A percentile compares a stretch with the other conserved stretches of the same genome.
These are phyloP conservation scores for Stenocarpella maydis DNA, from an alignment of 2,329 filamentous ascomycete species.

Conservation along the genomic window DNA sequence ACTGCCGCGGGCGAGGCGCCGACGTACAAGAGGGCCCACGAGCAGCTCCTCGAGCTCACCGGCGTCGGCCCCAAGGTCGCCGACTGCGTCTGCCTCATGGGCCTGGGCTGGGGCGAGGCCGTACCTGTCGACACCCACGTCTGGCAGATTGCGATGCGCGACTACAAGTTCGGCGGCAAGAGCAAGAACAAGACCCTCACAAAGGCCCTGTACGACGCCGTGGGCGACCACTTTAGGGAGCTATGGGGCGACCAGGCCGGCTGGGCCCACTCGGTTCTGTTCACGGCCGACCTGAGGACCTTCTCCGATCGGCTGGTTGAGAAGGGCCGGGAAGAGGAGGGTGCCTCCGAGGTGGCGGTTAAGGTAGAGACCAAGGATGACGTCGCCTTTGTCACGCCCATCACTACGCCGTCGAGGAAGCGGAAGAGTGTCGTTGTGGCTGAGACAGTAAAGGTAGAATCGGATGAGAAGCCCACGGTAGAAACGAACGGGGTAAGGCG, in stretches of 20 bases:
- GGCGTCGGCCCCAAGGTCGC: constrained; percentile 97
- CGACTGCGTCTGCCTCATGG: constrained; percentile 97
- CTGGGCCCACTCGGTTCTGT: constrained; percentile 97
- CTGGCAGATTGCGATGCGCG: constrained; percentile 96
- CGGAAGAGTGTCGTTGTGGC: constrained; percentile 33
- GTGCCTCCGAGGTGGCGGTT: constrained; percentile 33
- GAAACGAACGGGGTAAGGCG: background rate
- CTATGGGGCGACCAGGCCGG: constrained; percentile 95
- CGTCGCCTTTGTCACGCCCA: constrained; percentile 3
- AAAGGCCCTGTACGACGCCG: constrained; percentile 86
- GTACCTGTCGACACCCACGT: constrained; percentile 98
- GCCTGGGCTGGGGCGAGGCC: constrained; percentile 92
- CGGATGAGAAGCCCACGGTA: background rate
- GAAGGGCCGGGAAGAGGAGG: constrained; percentile 36
- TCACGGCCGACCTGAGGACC: constrained; percentile 88
- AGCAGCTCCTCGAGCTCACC: constrained; percentile 78
- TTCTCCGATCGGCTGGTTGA: constrained; percentile 72
- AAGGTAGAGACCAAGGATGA: constrained; percentile 43
- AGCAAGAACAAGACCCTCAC: constrained; percentile 83
- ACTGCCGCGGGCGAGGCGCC: constrained; percentile 49
- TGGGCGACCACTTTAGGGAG: constrained; percentile 87
- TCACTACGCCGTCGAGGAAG: constrained; percentile 31
- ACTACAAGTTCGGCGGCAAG: constrained; percentile 87
- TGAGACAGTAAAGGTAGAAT: constrained; percentile 35
- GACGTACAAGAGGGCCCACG: constrained; percentile 79